Evolutionary conservation across 2,329 filamentous ascomycete species (phyloP), one percentile per base, ranked within the genome.

Genomic region (Drechslerella coelobrocha): DNA sequence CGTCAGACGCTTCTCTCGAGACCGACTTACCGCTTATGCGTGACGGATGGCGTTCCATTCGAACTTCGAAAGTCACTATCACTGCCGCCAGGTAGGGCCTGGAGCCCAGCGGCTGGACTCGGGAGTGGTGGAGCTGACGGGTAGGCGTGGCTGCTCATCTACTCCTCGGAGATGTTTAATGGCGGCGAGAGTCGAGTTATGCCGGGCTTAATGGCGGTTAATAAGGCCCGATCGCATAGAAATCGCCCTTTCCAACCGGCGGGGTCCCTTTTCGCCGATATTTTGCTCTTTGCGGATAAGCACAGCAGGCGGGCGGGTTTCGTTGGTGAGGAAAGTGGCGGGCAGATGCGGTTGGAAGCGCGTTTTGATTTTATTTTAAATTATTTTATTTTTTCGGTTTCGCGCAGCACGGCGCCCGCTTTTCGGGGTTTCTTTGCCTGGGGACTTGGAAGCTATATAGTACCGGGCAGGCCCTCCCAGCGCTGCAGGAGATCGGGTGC

Each of bases 321-420:
- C 48, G 54, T 48, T 61, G 55, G 56, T 43, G 41, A 68, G 63
- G 63, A 68, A 68, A 68, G 48, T 62, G 63, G 65, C 65, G 65
- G 65, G 61, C 50, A 69, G 65, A 69, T 61, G 65, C 65, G 65
- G 65, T 69, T 69, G 65, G 57, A 62, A 61, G 60, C 65, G 65
- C 65, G 65, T 69, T 62, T 45, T 9, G 5, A 21, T 19, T 45
- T 23, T 39, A n/a, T 39, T 39, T n/a, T n/a, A n/a, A n/a, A n/a
- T n/a, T n/a, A n/a, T n/a, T n/a, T n/a, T n/a, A n/a, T n/a, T n/a
- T n/a, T n/a, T n/a, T n/a, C n/a, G n/a, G n/a, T 66, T 66, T 65
- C 26, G 53, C 54, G 60, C 61, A 52, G 61, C 52, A 52, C 37
- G n/a, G n/a, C n/a, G n/a, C n/a, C n/a, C n/a, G n/a, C 7, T 41